Percentiles rank a stretch among this genome's conserved stretches.
These are phyloP conservation scores for Dactylellina sp. DNA, from an alignment of 2,329 filamentous ascomycete species.

Conservation along the genomic window DNA sequence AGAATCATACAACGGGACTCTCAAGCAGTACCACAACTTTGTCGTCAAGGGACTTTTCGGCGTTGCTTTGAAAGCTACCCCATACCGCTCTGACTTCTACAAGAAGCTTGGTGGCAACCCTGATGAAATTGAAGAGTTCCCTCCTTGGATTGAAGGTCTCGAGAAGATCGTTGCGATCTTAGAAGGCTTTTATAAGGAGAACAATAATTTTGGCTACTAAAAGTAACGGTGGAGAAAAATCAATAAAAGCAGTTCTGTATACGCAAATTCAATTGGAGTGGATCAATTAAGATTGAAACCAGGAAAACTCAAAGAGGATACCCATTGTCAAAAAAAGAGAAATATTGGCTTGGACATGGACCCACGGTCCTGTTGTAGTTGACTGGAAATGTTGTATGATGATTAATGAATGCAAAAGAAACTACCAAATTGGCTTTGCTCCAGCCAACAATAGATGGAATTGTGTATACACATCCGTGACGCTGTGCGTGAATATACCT, in stretches of 20 bases:
- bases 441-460: too few species aligned
- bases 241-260: slow-evolving; percentile 7
- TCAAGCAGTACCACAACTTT: slow-evolving; percentile 92
- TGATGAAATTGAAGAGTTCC: slow-evolving; percentile 61
- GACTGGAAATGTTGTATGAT: slow-evolving; percentile 25
- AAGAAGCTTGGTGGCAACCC: slow-evolving; percentile 82
- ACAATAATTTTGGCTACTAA: slow-evolving; percentile 33
- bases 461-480: too few species aligned
- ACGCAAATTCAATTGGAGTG: slow-evolving; percentile 1
- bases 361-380: slow-evolving; percentile 12
- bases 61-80: slow-evolving; percentile 90
- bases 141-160: slow-evolving; percentile 77
- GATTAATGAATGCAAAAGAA: slow-evolving; percentile 25
- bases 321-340: slow-evolving; percentile 6
- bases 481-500: too few species aligned
- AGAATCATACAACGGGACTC: slow-evolving; percentile 81
- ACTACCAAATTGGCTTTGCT: neutral
- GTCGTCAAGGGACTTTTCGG: slow-evolving; percentile 91
- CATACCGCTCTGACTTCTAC: slow-evolving; percentile 95
- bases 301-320: neutral
- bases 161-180: slow-evolving; percentile 83
- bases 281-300: slow-evolving; percentile 8
- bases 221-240: slow-evolving; percentile 12
- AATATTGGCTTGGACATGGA: neutral
- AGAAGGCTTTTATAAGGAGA: slow-evolving; percentile 70